phyloP scores from a whole-genome alignment of 768 basidiomycete genomes.

The Suillus tomentosus region DNA sequence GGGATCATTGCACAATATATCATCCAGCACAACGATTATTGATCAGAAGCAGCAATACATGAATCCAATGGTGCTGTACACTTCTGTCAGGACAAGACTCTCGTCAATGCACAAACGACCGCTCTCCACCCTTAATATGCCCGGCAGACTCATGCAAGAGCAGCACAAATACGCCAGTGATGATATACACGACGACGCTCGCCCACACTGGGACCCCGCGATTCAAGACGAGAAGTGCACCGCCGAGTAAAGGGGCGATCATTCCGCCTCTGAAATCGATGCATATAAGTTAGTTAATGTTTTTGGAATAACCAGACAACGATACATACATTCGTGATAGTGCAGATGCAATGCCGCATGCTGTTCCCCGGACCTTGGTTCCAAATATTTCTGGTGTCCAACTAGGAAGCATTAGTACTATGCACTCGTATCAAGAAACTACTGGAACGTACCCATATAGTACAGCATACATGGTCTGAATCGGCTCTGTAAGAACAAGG shows the following conservation, averaged over 20 bases:
- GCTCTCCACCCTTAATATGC: constrained; percentile 25
- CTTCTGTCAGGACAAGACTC: background rate
- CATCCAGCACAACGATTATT: background rate
- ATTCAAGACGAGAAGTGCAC: constrained; percentile 65
- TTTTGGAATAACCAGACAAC: background rate
- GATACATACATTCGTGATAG: constrained; percentile 69
- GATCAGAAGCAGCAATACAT: background rate
- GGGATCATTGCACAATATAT: background rate
- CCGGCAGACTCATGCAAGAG: constrained; percentile 55
- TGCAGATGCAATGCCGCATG: constrained; percentile 85
- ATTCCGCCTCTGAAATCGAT: constrained; percentile 69
- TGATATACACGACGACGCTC: constrained; percentile 64
- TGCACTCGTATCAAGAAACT: background rate
- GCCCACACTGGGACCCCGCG: constrained; percentile 75
- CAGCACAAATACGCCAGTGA: constrained; percentile 65
- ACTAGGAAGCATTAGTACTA: constrained; percentile 23
- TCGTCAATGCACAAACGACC: constrained; percentile 22
- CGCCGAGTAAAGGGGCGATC: constrained; percentile 83
- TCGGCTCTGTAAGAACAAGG: constrained; percentile 1
- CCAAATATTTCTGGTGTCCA: constrained; percentile 91
- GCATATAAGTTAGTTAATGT: background rate
- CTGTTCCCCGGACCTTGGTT: constrained; percentile 85
- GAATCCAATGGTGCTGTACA: background rate
- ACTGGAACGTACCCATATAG: constrained; percentile 55
- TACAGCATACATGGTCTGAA: constrained; percentile 84